phyloP scores from a whole-genome alignment of 176 grass and related monocot species.

The Aegilops bicornis region DNA sequence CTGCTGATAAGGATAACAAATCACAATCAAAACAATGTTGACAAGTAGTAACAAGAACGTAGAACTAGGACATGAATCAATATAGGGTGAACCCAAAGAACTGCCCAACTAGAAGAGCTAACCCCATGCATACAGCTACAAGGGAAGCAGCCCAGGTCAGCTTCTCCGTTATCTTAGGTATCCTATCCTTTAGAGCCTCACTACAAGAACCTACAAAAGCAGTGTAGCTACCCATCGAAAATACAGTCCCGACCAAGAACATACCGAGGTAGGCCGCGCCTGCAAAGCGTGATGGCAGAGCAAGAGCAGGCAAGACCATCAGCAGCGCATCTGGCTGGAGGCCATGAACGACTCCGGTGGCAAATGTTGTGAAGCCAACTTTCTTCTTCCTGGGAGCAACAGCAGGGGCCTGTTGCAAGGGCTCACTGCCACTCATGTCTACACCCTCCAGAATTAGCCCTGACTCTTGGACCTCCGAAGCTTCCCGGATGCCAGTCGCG shows the following conservation, averaged over 20 bases:
- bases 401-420: constrained; percentile 28
- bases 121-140: constrained; percentile 79
- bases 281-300: constrained; percentile 82
- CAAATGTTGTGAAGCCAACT: constrained; percentile 86
- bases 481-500: constrained; percentile 75
- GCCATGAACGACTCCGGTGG: constrained; percentile 79
- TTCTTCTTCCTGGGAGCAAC: constrained; percentile 68
- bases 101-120: constrained; percentile 79
- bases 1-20: neutral
- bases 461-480: constrained; percentile 51
- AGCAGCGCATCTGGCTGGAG: constrained; percentile 88
- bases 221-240: constrained; percentile 94
- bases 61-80: constrained; percentile 40
- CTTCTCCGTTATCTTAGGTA: constrained; percentile 95
- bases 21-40: constrained; percentile 21
- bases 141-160: constrained; percentile 96
- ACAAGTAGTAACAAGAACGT: neutral
- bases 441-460: constrained; percentile 53
- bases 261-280: constrained; percentile 83
- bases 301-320: constrained; percentile 86
- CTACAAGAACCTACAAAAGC: constrained; percentile 96
- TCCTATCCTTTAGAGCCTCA: constrained; percentile 78
- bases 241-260: constrained; percentile 87
- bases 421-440: constrained; percentile 32
- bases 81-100: constrained; percentile 90